phyloP scores from a whole-genome alignment of 1,284 basidiomycete genomes.

The Leccinum ponderosum region DNA sequence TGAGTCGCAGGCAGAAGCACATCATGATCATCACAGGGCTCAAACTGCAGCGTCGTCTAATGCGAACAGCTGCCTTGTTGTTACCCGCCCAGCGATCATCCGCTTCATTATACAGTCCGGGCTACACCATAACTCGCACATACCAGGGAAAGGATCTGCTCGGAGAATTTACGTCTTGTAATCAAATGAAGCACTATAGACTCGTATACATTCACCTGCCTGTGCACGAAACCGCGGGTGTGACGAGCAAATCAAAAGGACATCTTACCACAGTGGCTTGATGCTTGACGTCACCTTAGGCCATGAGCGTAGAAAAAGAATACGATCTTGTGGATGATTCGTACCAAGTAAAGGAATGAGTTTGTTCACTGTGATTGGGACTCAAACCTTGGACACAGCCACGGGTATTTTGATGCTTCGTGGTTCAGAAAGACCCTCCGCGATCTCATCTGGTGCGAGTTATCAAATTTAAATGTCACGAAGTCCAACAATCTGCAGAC shows the following conservation, averaged over 20 bases:
- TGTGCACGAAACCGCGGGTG: not conserved
- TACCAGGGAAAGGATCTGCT: not conserved
- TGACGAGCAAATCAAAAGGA: not conserved
- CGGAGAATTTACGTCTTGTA: not conserved
- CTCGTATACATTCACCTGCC: not conserved
- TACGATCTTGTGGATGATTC: not conserved
- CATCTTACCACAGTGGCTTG: not conserved
- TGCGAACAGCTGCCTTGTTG: not conserved
- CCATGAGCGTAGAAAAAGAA: not conserved
- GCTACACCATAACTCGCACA: not conserved
- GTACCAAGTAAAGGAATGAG: not conserved
- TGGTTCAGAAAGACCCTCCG: not conserved
- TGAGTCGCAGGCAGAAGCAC: not conserved
- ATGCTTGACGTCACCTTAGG: not conserved
- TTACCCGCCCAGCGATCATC: not conserved
- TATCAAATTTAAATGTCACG: too few species aligned
- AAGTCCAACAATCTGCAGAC: not conserved
- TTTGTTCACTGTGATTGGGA: not conserved
- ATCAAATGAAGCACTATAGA: not conserved
- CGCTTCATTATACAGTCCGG: not conserved
- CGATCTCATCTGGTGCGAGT: not conserved
- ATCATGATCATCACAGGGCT: not conserved
- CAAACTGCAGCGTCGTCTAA: not conserved
- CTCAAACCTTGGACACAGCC: too few species aligned
- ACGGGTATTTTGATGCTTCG: not conserved